Conservation (phyloP, 768 basidiomycete species). For the Naganishia onofrii region DNA sequence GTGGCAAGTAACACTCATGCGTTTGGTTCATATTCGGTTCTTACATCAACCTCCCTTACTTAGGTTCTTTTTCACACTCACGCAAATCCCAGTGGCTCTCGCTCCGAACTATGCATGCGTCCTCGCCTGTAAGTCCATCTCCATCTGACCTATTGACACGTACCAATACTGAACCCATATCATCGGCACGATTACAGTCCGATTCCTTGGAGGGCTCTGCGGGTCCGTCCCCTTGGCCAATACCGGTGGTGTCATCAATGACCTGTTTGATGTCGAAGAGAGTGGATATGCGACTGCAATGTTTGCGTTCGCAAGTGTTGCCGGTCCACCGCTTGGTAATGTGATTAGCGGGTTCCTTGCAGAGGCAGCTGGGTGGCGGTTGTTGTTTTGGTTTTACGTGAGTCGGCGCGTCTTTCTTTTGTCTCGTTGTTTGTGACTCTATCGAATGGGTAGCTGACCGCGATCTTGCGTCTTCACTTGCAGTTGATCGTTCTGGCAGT, state of each 20-base stretch:
- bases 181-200: neutral
- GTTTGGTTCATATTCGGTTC: neutral
- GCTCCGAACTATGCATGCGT: conserved; percentile 37
- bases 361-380: conserved; percentile 24
- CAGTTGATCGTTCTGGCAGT: conserved; percentile 38
- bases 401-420: neutral
- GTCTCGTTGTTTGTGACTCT: too few species aligned
- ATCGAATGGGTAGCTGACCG: neutral
- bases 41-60: neutral
- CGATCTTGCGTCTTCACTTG: too few species aligned
- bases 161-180: neutral
- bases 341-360: conserved; percentile 10
- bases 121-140: conserved; percentile 30
- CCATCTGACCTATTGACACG: neutral
- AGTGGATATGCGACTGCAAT: conserved; percentile 31
- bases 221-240: conserved; percentile 37
- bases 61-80: conserved; percentile 35
- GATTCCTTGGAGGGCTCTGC: conserved; percentile 35
- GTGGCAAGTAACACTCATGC: neutral
- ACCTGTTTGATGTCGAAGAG: conserved; percentile 40
- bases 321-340: conserved; percentile 39
- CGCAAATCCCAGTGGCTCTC: conserved; percentile 38
- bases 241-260: conserved; percentile 42
- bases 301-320: conserved; percentile 28
- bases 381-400: conserved; percentile 30